Percentiles rank a stretch among this genome's conserved stretches.
These are phyloP conservation scores for Coemansia aciculifera DNA, from an alignment of 192 early-diverging fungal species.

Conservation along the genomic window DNA sequence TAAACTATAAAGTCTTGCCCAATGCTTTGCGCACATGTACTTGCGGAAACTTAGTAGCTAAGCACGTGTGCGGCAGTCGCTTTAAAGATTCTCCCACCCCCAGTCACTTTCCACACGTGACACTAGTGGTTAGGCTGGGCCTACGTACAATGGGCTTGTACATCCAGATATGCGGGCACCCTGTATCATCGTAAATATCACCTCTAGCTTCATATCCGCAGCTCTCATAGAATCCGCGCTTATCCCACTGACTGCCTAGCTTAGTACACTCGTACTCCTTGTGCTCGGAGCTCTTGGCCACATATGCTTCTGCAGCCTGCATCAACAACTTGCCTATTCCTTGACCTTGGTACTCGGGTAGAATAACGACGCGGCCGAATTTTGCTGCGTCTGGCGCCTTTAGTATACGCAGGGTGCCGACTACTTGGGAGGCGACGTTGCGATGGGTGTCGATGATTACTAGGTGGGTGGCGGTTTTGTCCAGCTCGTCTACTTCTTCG, in stretches of 20 bases:
- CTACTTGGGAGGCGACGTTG: conserved; percentile 11
- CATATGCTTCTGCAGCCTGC: conserved; percentile 16
- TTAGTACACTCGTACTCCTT: conserved; percentile 6
- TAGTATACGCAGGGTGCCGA: conserved; percentile 37
- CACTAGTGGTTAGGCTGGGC: not conserved
- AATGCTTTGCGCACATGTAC: conserved; percentile 1
- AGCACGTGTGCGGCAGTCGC: not conserved
- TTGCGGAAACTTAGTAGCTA: not conserved
- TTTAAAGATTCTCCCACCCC: not conserved
- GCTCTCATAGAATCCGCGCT: conserved; percentile 37
- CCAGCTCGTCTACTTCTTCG: conserved; percentile 33
- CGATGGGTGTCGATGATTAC: conserved; percentile 10
- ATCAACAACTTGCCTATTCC: conserved; percentile 33
- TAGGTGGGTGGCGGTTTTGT: conserved; percentile 26
- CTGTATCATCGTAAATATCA: conserved; percentile 34
- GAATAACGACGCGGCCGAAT: conserved; percentile 36
- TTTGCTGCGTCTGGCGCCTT: conserved; percentile 16
- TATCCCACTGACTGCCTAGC: conserved; percentile 45
- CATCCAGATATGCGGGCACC: conserved; percentile 46
- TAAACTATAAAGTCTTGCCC: not conserved
- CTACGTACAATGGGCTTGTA: conserved; percentile 21
- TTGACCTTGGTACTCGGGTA: conserved; percentile 44
- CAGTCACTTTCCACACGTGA: not conserved
- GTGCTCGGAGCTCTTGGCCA: conserved; percentile 4
- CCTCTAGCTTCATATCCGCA: conserved; percentile 36